Conservation (phyloP, 2,329 filamentous ascomycete genomes). For the Penicillium sp. region DNA sequence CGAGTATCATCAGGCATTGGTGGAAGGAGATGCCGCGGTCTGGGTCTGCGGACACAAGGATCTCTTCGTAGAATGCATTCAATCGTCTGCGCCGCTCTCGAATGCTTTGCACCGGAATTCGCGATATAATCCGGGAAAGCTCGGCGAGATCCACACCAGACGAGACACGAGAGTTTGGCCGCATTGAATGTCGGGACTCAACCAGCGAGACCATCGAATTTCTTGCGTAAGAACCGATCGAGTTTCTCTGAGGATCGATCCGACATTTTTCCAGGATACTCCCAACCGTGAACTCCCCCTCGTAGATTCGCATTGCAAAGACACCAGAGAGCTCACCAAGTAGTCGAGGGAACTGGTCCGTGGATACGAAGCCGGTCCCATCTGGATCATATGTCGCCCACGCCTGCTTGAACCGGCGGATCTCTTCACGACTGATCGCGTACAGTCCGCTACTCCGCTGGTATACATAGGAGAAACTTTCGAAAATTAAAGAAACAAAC, state of each 20-base stretch:
- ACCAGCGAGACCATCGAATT: slow-evolving; percentile 27
- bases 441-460: slow-evolving; percentile 90
- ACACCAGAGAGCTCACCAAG: slow-evolving; percentile 82
- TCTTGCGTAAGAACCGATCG: slow-evolving; percentile 17
- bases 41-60: slow-evolving; percentile 83
- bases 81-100: slow-evolving; percentile 66
- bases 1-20: slow-evolving; percentile 83
- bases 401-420: slow-evolving; percentile 92
- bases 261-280: slow-evolving; percentile 77
- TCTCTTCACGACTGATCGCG: slow-evolving; percentile 82
- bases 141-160: slow-evolving; percentile 62
- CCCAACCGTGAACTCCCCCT: slow-evolving; percentile 78
- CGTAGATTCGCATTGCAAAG: slow-evolving; percentile 95
- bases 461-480: slow-evolving; percentile 98
- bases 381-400: slow-evolving; percentile 93
- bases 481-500: slow-evolving; percentile 96
- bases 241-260: slow-evolving; percentile 39
- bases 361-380: slow-evolving; percentile 82
- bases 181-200: slow-evolving; percentile 12
- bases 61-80: slow-evolving; percentile 95
- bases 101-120: slow-evolving; percentile 67
- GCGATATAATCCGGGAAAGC: slow-evolving; percentile 62
- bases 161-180: slow-evolving; percentile 31
- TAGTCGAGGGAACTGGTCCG: slow-evolving; percentile 77
- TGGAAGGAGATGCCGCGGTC: slow-evolving; percentile 87